Conservation (phyloP, 2,329 filamentous ascomycete species). For the Xylaria sp. region DNA sequence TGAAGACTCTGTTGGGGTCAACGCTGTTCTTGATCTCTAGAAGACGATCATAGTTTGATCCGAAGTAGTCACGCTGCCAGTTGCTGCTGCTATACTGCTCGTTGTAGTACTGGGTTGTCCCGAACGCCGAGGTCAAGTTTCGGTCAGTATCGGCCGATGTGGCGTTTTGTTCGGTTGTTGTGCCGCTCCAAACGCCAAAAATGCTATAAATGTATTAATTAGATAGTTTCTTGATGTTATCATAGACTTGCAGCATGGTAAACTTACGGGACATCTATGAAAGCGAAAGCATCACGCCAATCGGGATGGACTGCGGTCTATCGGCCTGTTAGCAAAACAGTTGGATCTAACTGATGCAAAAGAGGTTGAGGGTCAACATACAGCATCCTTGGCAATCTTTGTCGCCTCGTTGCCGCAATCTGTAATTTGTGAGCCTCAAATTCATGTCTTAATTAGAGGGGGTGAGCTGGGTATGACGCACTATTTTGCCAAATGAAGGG, state of each 20-base stretch:
- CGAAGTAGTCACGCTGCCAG: conserved; percentile 16
- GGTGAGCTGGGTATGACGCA: background rate
- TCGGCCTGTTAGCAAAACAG: background rate
- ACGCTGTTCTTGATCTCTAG: conserved; percentile 24
- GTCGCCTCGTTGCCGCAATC: background rate
- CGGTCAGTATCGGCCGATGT: background rate
- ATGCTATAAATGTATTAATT: background rate
- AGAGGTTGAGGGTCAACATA: background rate
- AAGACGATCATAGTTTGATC: conserved; percentile 22
- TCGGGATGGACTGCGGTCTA: background rate
- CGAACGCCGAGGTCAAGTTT: background rate
- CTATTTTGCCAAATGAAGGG: background rate
- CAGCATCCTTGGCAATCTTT: background rate
- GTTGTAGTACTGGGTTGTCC: conserved; percentile 16
- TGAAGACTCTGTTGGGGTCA: conserved; percentile 21
- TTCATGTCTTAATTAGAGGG: background rate
- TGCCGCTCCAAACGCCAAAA: background rate
- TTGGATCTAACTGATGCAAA: background rate
- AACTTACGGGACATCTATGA: background rate
- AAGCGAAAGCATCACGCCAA: background rate
- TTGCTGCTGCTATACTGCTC: conserved; percentile 16
- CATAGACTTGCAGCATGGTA: background rate
- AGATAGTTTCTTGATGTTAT: background rate
- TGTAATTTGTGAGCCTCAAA: background rate
- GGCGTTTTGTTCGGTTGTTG: background rate